Evolutionary conservation across 139 green algal genomes (phyloP), one percentile per base, ranked within the genome.

Genomic region (Chlamydomonas applanata): DNA sequence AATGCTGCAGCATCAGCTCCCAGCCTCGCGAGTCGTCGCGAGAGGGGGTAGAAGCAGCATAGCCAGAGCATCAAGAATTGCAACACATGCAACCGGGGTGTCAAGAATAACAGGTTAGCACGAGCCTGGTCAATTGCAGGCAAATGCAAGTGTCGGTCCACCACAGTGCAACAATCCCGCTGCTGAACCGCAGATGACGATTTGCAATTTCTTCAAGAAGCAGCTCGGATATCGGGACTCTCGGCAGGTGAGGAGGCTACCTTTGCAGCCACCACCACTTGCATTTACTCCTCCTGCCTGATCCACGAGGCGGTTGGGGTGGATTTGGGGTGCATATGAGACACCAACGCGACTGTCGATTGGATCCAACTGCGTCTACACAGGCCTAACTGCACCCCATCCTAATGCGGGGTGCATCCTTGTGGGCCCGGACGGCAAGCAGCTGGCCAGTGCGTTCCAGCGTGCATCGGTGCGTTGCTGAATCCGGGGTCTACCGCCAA

Each of bases 321-420:
- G 40, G 40, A 49, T 49, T 49, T 11, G 40, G 40, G 40, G 40
- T 19, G 40, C 7, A 49, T 49, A 11, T 49, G 7, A 11, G 7
- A 11, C 40, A 49, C 40, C 11, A 49, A 49, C 40, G 40, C 40
- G 53, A 9, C 4, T 14, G 53, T 9, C 14, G 22, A 61, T 25
- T 66, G n/a, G 59, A n/a, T n/a, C 59, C 60, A 67, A 44, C 17
- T 40, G 4, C 3, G 13, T 4, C 13, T 67, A 7, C 63, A 24
- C 77, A 85, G 90, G 87, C 2, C 27, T 86, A 13, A 94, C 89
- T 4, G 77, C 87, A 57, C 93, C 93, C 2, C 93, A 97, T 78
- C 93, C 93, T 24, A 94, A 97, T 52, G 74, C 83, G 60, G 92
- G 69, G 2, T 97, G 93, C 63, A 68, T 95, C 0, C 80, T 97